Conservation (phyloP, 345 rosid genomes). For the Eucalyptus victrix region DNA sequence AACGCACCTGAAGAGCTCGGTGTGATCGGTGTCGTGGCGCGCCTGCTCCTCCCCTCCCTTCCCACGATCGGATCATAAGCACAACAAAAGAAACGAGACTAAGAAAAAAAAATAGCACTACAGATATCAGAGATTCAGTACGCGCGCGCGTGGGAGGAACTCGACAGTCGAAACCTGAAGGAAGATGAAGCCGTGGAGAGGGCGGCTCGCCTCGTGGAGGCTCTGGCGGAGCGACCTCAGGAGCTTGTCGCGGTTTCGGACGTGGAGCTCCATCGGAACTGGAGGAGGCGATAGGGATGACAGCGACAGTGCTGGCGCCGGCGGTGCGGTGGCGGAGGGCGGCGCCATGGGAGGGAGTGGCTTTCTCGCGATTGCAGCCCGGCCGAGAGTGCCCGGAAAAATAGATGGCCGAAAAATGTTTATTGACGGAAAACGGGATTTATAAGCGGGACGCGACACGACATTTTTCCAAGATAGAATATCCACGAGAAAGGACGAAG, state of each 20-base stretch:
- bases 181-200: conserved; percentile 58
- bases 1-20: conserved; percentile 69
- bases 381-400: neutral
- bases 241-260: conserved; percentile 54
- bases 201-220: conserved; percentile 32
- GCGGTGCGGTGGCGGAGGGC: neutral
- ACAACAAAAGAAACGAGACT: neutral
- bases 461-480: neutral
- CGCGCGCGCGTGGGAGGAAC: neutral
- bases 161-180: conserved; percentile 34
- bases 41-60: conserved; percentile 88
- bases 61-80: neutral
- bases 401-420: neutral
- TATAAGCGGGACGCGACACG: neutral
- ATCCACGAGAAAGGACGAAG: neutral
- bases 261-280: conserved; percentile 68
- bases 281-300: conserved; percentile 54
- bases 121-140: too few species aligned
- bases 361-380: neutral
- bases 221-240: conserved; percentile 33
- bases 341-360: neutral
- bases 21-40: conserved; percentile 82
- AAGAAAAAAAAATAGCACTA: too few species aligned
- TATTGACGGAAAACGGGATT: neutral
- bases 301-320: neutral